A percentile compares a stretch with the other conserved stretches of the same genome.
Conservation (phyloP, 352 stramenopile species). For the Phytophthora hibernalis region DNA sequence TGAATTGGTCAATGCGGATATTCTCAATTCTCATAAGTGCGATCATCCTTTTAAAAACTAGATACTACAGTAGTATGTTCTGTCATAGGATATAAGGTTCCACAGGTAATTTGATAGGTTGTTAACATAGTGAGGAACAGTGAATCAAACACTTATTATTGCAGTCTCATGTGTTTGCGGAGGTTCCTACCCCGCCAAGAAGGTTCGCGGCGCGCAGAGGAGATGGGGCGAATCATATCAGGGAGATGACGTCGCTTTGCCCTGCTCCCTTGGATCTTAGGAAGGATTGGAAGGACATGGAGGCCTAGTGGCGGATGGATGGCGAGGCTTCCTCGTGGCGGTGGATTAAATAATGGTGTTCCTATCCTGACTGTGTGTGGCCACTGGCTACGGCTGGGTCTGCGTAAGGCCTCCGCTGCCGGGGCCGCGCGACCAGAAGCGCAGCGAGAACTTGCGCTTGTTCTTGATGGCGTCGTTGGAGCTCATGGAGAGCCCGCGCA, state of each 20-base stretch:
- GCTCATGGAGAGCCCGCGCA: constrained; percentile 68
- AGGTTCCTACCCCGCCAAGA: not conserved
- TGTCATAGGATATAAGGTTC: not conserved
- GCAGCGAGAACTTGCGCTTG: constrained; percentile 78
- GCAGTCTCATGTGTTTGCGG: not conserved
- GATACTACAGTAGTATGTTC: not conserved
- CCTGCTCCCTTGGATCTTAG: constrained; percentile 12
- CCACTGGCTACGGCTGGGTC: constrained; percentile 20
- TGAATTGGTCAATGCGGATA: not conserved
- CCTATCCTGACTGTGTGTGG: constrained; percentile 29
- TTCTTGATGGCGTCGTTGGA: constrained; percentile 56
- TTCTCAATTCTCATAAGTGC: constrained; percentile 2
- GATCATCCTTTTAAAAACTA: not conserved
- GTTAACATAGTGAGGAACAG: not conserved
- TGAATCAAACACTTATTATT: not conserved
- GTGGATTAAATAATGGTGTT: constrained; percentile 48
- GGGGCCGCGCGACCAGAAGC: constrained; percentile 58
- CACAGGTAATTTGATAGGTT: not conserved
- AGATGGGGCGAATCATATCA: constrained; percentile 13
- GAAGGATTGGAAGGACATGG: constrained; percentile 7
- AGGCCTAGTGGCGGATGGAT: constrained; percentile 4
- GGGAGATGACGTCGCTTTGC: constrained; percentile 1
- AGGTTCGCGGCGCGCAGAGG: constrained; percentile 7
- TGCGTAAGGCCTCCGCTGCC: constrained; percentile 26
- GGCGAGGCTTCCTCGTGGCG: constrained; percentile 10